Evolutionary conservation across 306 rosid genomes (phyloP).

Genomic region (Pyrus pyrifolia): DNA sequence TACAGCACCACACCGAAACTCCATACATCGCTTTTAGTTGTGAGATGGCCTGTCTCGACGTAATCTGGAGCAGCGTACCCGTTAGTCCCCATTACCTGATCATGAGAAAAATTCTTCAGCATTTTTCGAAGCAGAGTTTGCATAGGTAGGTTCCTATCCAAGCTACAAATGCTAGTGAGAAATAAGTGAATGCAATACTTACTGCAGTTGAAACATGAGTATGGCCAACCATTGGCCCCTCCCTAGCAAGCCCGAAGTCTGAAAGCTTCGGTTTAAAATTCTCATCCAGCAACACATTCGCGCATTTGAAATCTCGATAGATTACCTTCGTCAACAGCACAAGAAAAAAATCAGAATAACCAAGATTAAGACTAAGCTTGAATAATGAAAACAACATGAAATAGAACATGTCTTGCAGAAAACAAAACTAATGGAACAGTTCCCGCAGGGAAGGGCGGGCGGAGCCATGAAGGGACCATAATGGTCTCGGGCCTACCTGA

Average conservation of each 20-base stretch:
- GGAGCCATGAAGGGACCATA: too few relatives aligned
- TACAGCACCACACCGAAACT: conserved; percentile 73
- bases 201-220: conserved; percentile 92
- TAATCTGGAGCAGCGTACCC: conserved; percentile 96
- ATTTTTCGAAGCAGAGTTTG: background rate
- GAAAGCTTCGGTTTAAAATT: conserved; percentile 70
- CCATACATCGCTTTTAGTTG: conserved; percentile 88
- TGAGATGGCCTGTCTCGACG: conserved; percentile 79
- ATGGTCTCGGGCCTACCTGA: too few relatives aligned
- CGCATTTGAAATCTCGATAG: conserved; percentile 66
- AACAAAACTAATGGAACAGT: background rate
- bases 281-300: conserved; percentile 71
- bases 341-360: background rate
- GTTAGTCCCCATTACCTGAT: conserved; percentile 74
- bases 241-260: conserved; percentile 88
- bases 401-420: background rate
- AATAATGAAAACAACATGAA: background rate
- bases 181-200: conserved; percentile 28
- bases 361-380: background rate
- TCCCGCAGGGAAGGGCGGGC: background rate
- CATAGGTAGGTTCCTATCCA: background rate
- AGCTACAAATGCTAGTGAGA: conserved; percentile 1
- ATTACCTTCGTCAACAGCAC: conserved; percentile 43
- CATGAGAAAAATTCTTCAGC: background rate
- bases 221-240: conserved; percentile 64